phyloP scores from a whole-genome alignment of 768 basidiomycete genomes.

The Collybiopsis luxurians region DNA sequence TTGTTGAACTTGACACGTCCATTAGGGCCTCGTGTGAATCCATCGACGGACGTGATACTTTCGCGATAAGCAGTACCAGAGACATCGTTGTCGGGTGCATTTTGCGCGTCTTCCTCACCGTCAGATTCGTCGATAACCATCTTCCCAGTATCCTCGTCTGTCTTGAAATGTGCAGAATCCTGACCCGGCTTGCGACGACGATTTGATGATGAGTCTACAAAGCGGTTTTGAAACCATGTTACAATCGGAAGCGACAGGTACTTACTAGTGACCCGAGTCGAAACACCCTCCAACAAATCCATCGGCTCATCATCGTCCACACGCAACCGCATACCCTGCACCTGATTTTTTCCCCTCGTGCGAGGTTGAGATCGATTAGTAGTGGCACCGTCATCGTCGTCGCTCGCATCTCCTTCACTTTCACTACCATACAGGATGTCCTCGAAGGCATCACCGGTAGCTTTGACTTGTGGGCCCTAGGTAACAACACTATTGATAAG shows the following conservation, averaged over 20 bases:
- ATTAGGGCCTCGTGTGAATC: conserved; percentile 79
- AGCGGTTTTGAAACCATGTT: not conserved
- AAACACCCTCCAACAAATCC: conserved; percentile 86
- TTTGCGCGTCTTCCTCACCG: conserved; percentile 42
- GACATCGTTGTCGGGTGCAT: conserved; percentile 45
- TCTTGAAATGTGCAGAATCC: conserved; percentile 85
- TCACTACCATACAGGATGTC: conserved; percentile 97
- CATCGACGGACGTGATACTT: conserved; percentile 80
- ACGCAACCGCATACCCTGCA: conserved; percentile 62
- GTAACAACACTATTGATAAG: conserved; percentile 8
- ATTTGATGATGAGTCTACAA: conserved; percentile 39
- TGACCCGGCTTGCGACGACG: conserved; percentile 78
- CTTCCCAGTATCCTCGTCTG: conserved; percentile 78
- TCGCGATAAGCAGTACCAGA: conserved; percentile 84
- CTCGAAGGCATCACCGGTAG: conserved; percentile 88
- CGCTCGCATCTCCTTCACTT: conserved; percentile 78
- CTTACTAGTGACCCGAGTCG: conserved; percentile 69
- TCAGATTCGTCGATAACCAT: conserved; percentile 69
- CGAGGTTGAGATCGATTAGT: conserved; percentile 18
- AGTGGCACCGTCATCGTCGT: conserved; percentile 46
- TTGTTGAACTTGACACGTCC: conserved; percentile 96
- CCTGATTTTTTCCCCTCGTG: conserved; percentile 30
- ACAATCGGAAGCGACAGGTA: conserved; percentile 11
- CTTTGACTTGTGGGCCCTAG: conserved; percentile 45
- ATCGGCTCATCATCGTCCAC: conserved; percentile 92